Conservation (phyloP, 768 basidiomycete genomes). For the Tricholoma matsutake region DNA sequence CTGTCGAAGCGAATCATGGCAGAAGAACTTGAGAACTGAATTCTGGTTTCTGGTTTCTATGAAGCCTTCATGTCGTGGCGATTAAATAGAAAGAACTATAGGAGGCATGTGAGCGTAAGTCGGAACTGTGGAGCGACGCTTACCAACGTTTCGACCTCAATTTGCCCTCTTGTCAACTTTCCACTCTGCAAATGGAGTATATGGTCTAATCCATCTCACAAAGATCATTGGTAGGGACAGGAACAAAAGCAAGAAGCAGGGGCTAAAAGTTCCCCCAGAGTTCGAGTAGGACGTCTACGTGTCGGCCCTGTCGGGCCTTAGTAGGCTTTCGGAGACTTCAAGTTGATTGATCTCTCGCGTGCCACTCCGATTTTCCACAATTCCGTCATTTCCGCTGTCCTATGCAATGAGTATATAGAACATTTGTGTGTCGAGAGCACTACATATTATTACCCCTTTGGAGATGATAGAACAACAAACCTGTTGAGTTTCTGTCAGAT, state of each 20-base stretch:
- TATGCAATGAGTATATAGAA: background rate
- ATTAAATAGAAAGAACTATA: slow-evolving; percentile 16
- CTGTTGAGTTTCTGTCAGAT: background rate
- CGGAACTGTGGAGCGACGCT: slow-evolving; percentile 13
- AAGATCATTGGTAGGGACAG: background rate
- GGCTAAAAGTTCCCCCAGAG: background rate
- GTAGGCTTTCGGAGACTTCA: background rate
- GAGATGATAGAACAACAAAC: no score
- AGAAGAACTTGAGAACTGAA: slow-evolving; percentile 4
- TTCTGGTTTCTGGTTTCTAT: slow-evolving; percentile 3
- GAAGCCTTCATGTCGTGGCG: slow-evolving; percentile 11
- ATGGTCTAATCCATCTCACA: background rate
- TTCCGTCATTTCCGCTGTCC: background rate
- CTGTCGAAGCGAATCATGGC: slow-evolving; percentile 78
- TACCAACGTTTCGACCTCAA: slow-evolving; percentile 12
- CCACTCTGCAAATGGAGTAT: background rate
- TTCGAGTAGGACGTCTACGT: no score
- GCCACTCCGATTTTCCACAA: background rate
- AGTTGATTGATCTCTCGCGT: background rate
- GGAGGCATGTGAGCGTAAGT: slow-evolving; percentile 16
- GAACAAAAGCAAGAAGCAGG: slow-evolving; percentile 1
- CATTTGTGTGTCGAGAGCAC: no score
- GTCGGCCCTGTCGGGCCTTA: no score
- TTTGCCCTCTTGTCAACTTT: background rate
- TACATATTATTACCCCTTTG: no score